Percentiles rank a stretch among this genome's conserved stretches.
phyloP scores from a whole-genome alignment of 1,284 basidiomycete species.

The Porodaedalea pini region DNA sequence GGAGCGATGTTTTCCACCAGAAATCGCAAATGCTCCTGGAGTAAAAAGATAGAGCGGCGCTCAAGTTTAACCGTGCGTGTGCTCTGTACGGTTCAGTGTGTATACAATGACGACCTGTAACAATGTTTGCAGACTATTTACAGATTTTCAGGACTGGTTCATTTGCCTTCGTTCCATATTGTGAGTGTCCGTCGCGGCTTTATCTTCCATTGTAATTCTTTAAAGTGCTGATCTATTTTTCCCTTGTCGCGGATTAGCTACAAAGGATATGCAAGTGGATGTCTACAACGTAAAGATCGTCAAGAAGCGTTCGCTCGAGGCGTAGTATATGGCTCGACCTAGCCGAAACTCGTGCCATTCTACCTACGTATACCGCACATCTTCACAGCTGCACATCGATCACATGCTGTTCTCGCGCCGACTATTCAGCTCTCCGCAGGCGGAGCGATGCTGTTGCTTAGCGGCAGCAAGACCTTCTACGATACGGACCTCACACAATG shows the following conservation, averaged over 20 bases:
- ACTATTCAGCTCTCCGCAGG: conserved; percentile 38
- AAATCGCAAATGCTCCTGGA: too few species aligned
- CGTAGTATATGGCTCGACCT: conserved; percentile 29
- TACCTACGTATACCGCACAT: conserved; percentile 40
- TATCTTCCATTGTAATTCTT: conserved; percentile 32
- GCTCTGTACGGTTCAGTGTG: too few species aligned
- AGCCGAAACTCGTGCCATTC: conserved; percentile 38
- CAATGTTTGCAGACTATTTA: conserved; percentile 30
- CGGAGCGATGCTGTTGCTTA: conserved; percentile 26
- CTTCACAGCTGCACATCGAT: conserved; percentile 35
- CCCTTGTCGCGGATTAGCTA: too few species aligned
- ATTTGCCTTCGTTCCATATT: conserved; percentile 38
- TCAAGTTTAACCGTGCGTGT: too few species aligned
- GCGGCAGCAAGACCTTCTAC: conserved; percentile 9
- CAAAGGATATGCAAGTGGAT: conserved; percentile 9
- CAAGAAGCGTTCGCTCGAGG: conserved; percentile 28
- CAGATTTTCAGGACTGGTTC: conserved; percentile 36
- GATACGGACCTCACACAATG: conserved; percentile 25
- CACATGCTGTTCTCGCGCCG: conserved; percentile 38
- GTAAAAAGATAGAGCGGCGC: too few species aligned
- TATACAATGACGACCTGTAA: too few species aligned
- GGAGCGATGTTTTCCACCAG: too few species aligned
- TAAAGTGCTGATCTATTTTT: conserved; percentile 15
- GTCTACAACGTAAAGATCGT: conserved; percentile 34
- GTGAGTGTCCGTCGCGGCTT: conserved; percentile 38